phyloP scores from a whole-genome alignment of 805 yeast genomes.

The Wickerhamomyces pijperi region DNA sequence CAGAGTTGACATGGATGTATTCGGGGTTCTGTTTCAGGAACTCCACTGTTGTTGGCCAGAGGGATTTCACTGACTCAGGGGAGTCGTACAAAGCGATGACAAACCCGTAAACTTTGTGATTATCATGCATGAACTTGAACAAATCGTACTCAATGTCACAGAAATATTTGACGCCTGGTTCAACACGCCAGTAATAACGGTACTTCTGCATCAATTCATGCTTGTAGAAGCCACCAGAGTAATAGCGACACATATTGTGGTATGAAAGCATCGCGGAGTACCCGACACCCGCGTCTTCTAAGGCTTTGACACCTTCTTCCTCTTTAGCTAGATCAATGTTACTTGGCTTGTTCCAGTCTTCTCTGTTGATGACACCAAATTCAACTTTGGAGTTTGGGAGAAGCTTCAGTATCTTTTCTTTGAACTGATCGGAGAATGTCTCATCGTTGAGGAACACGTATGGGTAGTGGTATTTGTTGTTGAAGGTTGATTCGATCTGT shows the following conservation, averaged over 20 bases:
- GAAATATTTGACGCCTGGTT: conserved; percentile 59
- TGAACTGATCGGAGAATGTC: conserved; percentile 52
- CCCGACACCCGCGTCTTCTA: conserved; percentile 35
- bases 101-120: conserved; percentile 65
- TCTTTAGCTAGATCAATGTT: conserved; percentile 37
- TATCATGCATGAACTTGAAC: conserved; percentile 59
- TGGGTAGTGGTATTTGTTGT: conserved; percentile 63
- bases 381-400: conserved; percentile 30
- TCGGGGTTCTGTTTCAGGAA: conserved; percentile 47
- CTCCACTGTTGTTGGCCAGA: conserved; percentile 63
- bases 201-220: conserved; percentile 51
- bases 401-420: conserved; percentile 23
- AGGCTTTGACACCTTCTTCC: conserved; percentile 26
- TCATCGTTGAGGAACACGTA: conserved; percentile 71
- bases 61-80: conserved; percentile 45
- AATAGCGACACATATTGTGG: conserved; percentile 80
- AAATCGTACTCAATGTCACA: conserved; percentile 68
- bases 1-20: conserved; percentile 45
- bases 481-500: conserved; percentile 55
- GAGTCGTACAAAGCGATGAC: conserved; percentile 60
- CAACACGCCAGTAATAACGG: conserved; percentile 73
- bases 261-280: conserved; percentile 55
- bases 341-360: conserved; percentile 51
- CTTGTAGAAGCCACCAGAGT: conserved; percentile 52
- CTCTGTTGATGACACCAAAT: conserved; percentile 33